Conservation (phyloP, 495 filamentous ascomycete species). For the Aspergillus mulundensis region DNA sequence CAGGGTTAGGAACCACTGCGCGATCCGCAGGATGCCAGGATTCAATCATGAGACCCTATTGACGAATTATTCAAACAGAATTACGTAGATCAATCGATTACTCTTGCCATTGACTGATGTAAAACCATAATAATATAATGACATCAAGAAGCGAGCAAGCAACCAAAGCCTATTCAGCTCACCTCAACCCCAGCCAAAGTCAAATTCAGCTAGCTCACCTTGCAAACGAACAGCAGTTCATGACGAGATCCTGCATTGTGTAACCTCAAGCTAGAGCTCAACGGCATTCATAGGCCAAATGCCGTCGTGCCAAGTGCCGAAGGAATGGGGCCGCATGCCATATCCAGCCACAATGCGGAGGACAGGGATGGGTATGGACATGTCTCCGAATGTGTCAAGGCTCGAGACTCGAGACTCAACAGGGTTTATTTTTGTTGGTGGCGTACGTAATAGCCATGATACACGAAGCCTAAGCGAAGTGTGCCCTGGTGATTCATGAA, state of each 20-base stretch:
- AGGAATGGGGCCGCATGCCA: not conserved
- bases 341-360: too few relatives aligned
- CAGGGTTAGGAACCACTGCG: too few relatives aligned
- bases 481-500: not conserved
- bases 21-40: too few relatives aligned
- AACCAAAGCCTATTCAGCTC: not conserved
- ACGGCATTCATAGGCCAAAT: not conserved
- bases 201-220: not conserved
- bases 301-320: slow-evolving; percentile 3
- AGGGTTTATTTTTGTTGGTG: too few relatives aligned
- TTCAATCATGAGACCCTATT: too few relatives aligned
- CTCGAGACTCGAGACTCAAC: too few relatives aligned
- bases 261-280: not conserved
- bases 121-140: not conserved
- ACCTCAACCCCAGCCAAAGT: not conserved
- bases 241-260: not conserved
- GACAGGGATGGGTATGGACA: too few relatives aligned
- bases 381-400: too few relatives aligned
- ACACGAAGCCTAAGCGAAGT: not conserved
- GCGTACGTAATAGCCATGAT: not conserved
- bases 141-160: not conserved
- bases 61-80: too few relatives aligned
- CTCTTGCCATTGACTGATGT: too few relatives aligned
- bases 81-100: too few relatives aligned
- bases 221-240: not conserved